Evolutionary conservation across 192 early-diverging fungal species (phyloP).

Genomic region (Coemansia sp.): DNA sequence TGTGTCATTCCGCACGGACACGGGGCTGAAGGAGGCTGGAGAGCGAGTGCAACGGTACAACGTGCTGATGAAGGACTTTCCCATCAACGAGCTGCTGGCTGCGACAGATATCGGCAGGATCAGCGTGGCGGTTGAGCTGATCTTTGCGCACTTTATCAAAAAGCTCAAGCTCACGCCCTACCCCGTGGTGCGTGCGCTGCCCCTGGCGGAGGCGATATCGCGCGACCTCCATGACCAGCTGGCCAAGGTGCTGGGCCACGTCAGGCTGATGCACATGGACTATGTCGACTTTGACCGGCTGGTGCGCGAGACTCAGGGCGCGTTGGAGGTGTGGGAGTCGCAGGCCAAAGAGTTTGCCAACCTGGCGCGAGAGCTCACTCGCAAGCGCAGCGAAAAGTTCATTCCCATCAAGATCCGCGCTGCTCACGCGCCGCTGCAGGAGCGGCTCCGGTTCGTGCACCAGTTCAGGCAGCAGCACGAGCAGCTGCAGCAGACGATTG

Average conservation of each 20-base stretch:
- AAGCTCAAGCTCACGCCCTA: slow-evolving; percentile 95
- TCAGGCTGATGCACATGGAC: slow-evolving; percentile 91
- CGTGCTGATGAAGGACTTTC: slow-evolving; percentile 98
- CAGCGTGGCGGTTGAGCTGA: slow-evolving; percentile 67
- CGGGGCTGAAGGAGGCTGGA: slow-evolving; percentile 90
- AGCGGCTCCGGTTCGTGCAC: slow-evolving; percentile 85
- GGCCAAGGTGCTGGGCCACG: slow-evolving; percentile 78
- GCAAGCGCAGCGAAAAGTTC: slow-evolving; percentile 92
- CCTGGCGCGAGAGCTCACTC: slow-evolving; percentile 90
- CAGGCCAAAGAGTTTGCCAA: slow-evolving; percentile 93
- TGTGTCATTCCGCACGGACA: slow-evolving; percentile 95
- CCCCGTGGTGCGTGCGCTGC: slow-evolving; percentile 86
- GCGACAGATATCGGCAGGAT: slow-evolving; percentile 89
- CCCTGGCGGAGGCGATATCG: slow-evolving; percentile 92
- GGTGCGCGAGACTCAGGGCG: slow-evolving; percentile 77
- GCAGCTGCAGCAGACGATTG: slow-evolving; percentile 94
- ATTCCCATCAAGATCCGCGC: slow-evolving; percentile 92
- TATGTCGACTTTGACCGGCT: slow-evolving; percentile 89
- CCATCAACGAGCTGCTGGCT: slow-evolving; percentile 92
- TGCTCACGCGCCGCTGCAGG: slow-evolving; percentile 90
- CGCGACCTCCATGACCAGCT: slow-evolving; percentile 93
- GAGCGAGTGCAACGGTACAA: slow-evolving; percentile 95
- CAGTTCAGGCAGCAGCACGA: slow-evolving; percentile 96
- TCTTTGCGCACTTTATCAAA: slow-evolving; percentile 97
- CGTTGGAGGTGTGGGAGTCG: slow-evolving; percentile 93